phyloP scores from a whole-genome alignment of 495 filamentous ascomycete genomes.

The Rusavskia elegans region DNA sequence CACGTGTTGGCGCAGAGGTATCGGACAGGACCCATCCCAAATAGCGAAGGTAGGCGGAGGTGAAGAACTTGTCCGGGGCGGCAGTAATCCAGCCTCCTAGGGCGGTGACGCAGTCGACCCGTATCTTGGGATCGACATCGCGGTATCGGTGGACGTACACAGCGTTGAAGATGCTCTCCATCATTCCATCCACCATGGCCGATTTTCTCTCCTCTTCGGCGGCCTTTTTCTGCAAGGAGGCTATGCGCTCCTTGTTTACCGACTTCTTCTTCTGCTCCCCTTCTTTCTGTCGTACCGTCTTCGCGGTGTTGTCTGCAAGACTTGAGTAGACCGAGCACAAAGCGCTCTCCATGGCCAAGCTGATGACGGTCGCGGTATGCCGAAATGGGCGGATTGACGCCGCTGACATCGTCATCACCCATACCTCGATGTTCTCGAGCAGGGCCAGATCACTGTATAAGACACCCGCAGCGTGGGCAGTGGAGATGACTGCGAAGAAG shows the following conservation, averaged over 20 bases:
- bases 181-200: conserved; percentile 43
- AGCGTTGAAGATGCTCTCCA: conserved; percentile 72
- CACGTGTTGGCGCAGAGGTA: conserved; percentile 44
- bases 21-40: conserved; percentile 92
- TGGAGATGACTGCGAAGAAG: conserved; percentile 52
- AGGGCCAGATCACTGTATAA: conserved; percentile 60
- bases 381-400: conserved; percentile 72
- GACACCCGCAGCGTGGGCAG: conserved; percentile 56
- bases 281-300: conserved; percentile 63
- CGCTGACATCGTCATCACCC: conserved; percentile 77
- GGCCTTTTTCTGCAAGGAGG: conserved; percentile 49
- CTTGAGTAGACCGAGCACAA: conserved; percentile 48
- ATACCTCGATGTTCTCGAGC: conserved; percentile 71
- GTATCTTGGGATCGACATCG: conserved; percentile 76
- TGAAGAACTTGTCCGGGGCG: conserved; percentile 73
- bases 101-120: conserved; percentile 67
- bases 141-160: conserved; percentile 92
- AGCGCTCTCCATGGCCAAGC: conserved; percentile 54
- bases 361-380: conserved; percentile 76
- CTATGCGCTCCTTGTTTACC: conserved; percentile 57
- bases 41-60: conserved; percentile 76
- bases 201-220: conserved; percentile 49
- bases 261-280: conserved; percentile 62
- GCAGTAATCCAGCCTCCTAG: conserved; percentile 75
- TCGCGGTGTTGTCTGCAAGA: conserved; percentile 51